Conservation (phyloP, 208 protist species). For the Leishmania gerbilli region DNA sequence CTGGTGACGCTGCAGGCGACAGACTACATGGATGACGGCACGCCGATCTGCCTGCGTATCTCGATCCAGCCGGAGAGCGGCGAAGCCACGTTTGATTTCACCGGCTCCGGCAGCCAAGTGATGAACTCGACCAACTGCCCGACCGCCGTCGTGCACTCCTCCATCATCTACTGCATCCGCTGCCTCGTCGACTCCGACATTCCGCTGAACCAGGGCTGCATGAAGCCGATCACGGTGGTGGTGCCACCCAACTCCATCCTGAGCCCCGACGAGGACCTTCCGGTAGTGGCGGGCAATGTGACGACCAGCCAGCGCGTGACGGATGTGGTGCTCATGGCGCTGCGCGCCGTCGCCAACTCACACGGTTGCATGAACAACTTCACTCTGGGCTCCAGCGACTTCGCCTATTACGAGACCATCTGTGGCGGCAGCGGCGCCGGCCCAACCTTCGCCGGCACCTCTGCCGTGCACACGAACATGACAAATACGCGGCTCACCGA, state of each 20-base stretch:
- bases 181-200: conserved; percentile 94
- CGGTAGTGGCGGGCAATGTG: conserved; percentile 97
- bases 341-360: conserved; percentile 84
- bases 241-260: conserved; percentile 86
- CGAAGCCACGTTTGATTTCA: conserved; percentile 93
- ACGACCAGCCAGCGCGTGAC: conserved; percentile 95
- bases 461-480: conserved; percentile 96
- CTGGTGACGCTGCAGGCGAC: conserved; percentile 24
- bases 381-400: conserved; percentile 92
- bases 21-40: conserved; percentile 97
- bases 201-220: conserved; percentile 95
- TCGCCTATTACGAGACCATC: conserved; percentile 97
- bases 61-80: conserved; percentile 74
- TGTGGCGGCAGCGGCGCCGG: conserved; percentile 94
- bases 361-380: conserved; percentile 97
- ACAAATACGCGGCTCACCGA: conserved; percentile 97
- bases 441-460: conserved; percentile 75
- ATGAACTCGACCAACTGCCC: conserved; percentile 94
- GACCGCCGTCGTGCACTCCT: conserved; percentile 88
- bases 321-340: conserved; percentile 94
- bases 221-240: conserved; percentile 82
- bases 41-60: conserved; percentile 80
- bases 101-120: conserved; percentile 87
- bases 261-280: conserved; percentile 74
- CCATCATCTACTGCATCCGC: conserved; percentile 95